These are phyloP conservation scores for Scedosporium apiospermum DNA, from an alignment of 2,329 filamentous ascomycete genomes.

Conservation along the genomic window DNA sequence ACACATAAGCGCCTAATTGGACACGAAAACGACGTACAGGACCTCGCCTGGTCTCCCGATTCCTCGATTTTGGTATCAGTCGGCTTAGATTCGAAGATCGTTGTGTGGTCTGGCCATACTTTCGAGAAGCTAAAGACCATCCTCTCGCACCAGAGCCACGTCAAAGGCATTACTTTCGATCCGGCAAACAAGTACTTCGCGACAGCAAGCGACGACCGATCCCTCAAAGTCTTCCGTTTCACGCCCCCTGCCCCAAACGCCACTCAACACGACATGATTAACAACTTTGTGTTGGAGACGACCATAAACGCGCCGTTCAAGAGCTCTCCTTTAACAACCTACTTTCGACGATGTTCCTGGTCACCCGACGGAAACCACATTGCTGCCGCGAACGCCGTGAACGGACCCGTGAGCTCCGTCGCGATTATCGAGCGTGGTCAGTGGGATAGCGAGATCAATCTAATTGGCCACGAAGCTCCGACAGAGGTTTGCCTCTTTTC, in stretches of 20 bases:
- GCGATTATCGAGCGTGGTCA: conserved; percentile 86
- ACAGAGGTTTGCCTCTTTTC: conserved; percentile 98
- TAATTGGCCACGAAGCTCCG: conserved; percentile 94
- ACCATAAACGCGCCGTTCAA: conserved; percentile 82
- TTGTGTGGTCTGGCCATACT: conserved; percentile 95
- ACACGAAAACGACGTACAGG: conserved; percentile 97
- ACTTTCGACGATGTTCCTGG: conserved; percentile 95
- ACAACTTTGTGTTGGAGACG: conserved; percentile 92
- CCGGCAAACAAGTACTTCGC: conserved; percentile 99
- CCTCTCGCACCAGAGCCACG: conserved; percentile 88
- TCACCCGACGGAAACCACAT: conserved; percentile 96
- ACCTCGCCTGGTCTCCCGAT: conserved; percentile 93
- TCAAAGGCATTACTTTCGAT: conserved; percentile 98
- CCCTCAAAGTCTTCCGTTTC: conserved; percentile 94
- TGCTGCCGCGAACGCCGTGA: conserved; percentile 91
- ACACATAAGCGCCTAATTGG: conserved; percentile 87
- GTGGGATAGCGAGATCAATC: conserved; percentile 95
- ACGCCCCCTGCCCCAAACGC: conserved; percentile 85
- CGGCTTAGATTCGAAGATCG: conserved; percentile 92
- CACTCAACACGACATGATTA: conserved; percentile 87
- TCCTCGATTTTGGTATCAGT: conserved; percentile 94
- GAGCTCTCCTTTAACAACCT: conserved; percentile 89
- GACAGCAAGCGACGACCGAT: conserved; percentile 91
- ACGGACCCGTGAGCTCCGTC: conserved; percentile 93
- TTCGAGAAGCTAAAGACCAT: conserved; percentile 97